phyloP scores from a whole-genome alignment of 1,284 basidiomycete genomes.

The Malassezia equina region DNA sequence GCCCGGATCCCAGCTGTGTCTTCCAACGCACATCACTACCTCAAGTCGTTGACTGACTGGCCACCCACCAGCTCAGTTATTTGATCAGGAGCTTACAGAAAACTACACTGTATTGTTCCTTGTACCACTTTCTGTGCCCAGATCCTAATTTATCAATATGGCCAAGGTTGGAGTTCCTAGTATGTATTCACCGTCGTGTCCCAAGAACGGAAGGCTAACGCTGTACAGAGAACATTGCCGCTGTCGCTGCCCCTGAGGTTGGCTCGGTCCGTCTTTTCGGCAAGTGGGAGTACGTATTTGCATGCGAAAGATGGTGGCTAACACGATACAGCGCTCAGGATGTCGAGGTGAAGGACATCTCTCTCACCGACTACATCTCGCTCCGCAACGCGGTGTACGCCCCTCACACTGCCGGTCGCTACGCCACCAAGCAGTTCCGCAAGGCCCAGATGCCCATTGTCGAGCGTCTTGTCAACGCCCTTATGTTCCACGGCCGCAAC shows the following conservation, averaged over 20 bases:
- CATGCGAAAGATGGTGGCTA: background rate
- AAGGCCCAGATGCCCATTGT: constrained; percentile 99
- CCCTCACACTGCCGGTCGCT: constrained; percentile 94
- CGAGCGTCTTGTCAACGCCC: constrained; percentile 83
- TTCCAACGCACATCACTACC: constrained; percentile 16
- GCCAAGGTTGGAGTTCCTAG: constrained; percentile 42
- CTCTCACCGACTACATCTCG: constrained; percentile 80
- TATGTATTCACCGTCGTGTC: constrained; percentile 19
- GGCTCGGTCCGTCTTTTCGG: constrained; percentile 45
- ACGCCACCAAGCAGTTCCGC: constrained; percentile 99
- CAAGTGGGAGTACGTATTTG: constrained; percentile 42
- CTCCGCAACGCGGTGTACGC: constrained; percentile 95
- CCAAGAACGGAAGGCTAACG: constrained; percentile 3
- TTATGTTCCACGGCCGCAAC: constrained; percentile 99
- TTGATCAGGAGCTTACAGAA: constrained; percentile 3
- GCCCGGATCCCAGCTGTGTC: background rate
- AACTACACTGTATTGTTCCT: constrained; percentile 9
- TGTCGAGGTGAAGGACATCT: constrained; percentile 96
- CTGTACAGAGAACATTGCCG: constrained; percentile 42
- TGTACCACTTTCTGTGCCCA: constrained; percentile 2
- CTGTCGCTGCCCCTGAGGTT: constrained; percentile 36
- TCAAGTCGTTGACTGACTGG: constrained; percentile 18
- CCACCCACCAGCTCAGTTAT: constrained; percentile 12
- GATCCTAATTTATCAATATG: constrained; percentile 22
- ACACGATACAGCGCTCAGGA: constrained; percentile 51